Conservation (phyloP, 306 rosid genomes). For the Dalbergia cultrata region DNA sequence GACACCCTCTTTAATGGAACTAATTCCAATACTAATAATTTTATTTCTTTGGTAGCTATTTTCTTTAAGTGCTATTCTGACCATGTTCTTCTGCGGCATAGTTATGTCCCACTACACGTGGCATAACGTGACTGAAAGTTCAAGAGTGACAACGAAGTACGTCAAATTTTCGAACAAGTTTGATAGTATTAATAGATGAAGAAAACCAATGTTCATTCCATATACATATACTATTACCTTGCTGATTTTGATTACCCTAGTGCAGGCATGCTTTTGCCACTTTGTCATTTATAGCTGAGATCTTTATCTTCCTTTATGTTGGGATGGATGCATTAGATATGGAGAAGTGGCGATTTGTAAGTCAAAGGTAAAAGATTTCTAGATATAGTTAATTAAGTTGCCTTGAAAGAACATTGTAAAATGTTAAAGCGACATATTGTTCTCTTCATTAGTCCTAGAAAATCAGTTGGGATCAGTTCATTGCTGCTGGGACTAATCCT, state of each 20-base stretch:
- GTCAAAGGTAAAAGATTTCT: slow-evolving; percentile 69
- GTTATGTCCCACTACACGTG: slow-evolving; percentile 99
- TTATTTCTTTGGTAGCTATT: slow-evolving; percentile 74
- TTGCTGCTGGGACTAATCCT: slow-evolving; percentile 80
- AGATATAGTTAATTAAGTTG: background rate
- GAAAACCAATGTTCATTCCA: slow-evolving; percentile 23
- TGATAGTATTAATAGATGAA: slow-evolving; percentile 9
- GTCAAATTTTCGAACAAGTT: slow-evolving; percentile 41
- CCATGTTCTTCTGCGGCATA: slow-evolving; percentile 98
- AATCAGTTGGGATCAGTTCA: slow-evolving; percentile 87
- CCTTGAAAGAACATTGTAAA: slow-evolving; percentile 20
- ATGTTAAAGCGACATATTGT: slow-evolving; percentile 31
- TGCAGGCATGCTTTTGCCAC: slow-evolving; percentile 97
- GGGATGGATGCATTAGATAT: slow-evolving; percentile 99
- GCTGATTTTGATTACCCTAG: slow-evolving; percentile 34
- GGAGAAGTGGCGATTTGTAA: slow-evolving; percentile 90
- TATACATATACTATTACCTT: background rate
- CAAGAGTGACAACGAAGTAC: slow-evolving; percentile 97
- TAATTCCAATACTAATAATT: slow-evolving; percentile 19
- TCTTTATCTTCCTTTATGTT: slow-evolving; percentile 92
- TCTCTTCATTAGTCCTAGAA: slow-evolving; percentile 70
- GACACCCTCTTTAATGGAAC: background rate
- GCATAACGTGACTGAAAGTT: slow-evolving; percentile 97
- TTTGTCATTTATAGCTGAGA: slow-evolving; percentile 88
- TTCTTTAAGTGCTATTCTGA: slow-evolving; percentile 89